Conservation (phyloP, 192 early-diverging fungal genomes). For the Glomus cerebriforme region DNA sequence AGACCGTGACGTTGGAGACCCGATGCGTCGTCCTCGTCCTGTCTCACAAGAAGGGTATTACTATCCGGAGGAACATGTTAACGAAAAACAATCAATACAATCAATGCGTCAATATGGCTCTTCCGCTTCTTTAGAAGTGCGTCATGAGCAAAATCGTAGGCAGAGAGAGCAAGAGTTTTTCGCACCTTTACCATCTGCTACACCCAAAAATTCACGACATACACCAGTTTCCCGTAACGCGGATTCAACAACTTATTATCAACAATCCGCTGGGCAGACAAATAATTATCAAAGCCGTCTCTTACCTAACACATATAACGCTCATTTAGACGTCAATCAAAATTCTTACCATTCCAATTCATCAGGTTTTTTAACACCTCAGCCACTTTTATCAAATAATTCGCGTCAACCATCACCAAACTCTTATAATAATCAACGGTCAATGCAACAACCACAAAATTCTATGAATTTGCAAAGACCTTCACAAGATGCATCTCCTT, state of each 20-base stretch:
- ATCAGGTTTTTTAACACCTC: not conserved
- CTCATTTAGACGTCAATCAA: not conserved
- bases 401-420: not conserved
- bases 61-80: constrained; percentile 12
- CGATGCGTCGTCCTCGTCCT: constrained; percentile 24
- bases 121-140: constrained; percentile 14
- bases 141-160: not conserved
- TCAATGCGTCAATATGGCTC: not conserved
- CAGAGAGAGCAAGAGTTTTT: constrained; percentile 25
- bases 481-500: not conserved
- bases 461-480: not conserved
- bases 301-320: not conserved
- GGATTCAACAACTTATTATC: too few relatives aligned
- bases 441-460: not conserved
- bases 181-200: not conserved
- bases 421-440: too few relatives aligned
- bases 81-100: not conserved
- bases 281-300: not conserved
- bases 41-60: constrained; percentile 28
- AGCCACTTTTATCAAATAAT: not conserved
- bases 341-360: not conserved
- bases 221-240: not conserved
- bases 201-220: not conserved
- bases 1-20: constrained; percentile 21
- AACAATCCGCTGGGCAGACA: not conserved